Conservation (phyloP, 1,139 yeast species). For the Taphrina pruni region DNA sequence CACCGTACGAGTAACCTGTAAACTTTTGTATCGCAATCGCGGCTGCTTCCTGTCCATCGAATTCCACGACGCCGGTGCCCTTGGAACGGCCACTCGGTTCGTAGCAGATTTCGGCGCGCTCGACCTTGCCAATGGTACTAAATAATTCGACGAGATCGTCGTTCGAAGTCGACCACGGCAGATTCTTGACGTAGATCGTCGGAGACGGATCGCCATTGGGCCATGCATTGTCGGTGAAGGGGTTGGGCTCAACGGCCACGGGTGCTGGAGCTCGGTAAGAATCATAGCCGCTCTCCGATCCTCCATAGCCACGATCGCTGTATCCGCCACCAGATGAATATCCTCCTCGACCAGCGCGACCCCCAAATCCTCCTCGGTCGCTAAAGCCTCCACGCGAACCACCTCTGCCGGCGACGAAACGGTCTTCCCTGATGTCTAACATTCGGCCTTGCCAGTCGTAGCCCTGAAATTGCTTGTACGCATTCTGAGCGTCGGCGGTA, state of each 20-base stretch:
- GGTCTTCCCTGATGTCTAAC: slow-evolving; percentile 64
- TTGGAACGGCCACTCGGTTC: slow-evolving; percentile 71
- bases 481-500: slow-evolving; percentile 83
- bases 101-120: slow-evolving; percentile 76
- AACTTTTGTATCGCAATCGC: slow-evolving; percentile 69
- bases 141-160: slow-evolving; percentile 85
- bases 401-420: slow-evolving; percentile 45
- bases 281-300: slow-evolving; percentile 43
- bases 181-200: slow-evolving; percentile 72
- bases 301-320: slow-evolving; percentile 22
- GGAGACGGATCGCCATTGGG: slow-evolving; percentile 70
- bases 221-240: slow-evolving; percentile 67
- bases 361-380: slow-evolving; percentile 45
- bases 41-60: slow-evolving; percentile 71
- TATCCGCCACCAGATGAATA: slow-evolving; percentile 22
- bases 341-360: slow-evolving; percentile 45
- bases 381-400: slow-evolving; percentile 44
- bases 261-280: slow-evolving; percentile 45
- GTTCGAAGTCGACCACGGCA: slow-evolving; percentile 87
- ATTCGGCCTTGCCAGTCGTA: slow-evolving; percentile 90
- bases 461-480: slow-evolving; percentile 90
- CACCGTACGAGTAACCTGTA: slow-evolving; percentile 40
- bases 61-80: slow-evolving; percentile 85
- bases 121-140: slow-evolving; percentile 80
- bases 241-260: slow-evolving; percentile 50